Base-by-base conservation (phyloP, 371 early-diverging fungal genomes). In the Syncephalastrum monosporum region DNA sequence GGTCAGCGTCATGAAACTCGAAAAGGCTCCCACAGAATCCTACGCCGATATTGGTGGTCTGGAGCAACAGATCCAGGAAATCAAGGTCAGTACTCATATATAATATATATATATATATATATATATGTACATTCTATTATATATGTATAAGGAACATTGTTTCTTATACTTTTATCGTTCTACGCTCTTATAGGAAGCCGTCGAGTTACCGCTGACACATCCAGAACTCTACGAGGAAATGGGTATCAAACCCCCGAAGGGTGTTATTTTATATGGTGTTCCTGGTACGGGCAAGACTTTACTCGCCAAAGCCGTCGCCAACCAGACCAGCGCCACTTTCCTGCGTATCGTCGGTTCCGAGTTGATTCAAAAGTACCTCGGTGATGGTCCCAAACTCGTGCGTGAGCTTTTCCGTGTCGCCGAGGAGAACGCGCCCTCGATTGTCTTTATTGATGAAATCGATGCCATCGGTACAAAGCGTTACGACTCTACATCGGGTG, bases 371-470 rank as follows among this genome's bases (percentile, higher is more conserved):
- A 99, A 99, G 84, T 99, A 99, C 71, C 86, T 99, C 29, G 99
- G 99, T 64, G 99, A 99, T 65, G 99, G 99, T 6, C 99, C 99
- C 33, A 99, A 99, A 71, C 87, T 99, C 47, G 99, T 99, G 7
- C 91, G 99, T 56, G 99, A 99, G 77, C 76, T 99, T 12, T 99
- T 99, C 87, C 83, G 97, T 53, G 95, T 99, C 2, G 99, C 99
- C 8, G 97, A 99, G 68, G 95, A 97, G 67, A 91, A 99, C 70
- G 97, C 99, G 15, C 99, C 99, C 7, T 91, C 97, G 12, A 99
- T 99, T 77, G 98, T 99, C 23, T 99, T 99, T 75, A 99, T 99
- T 74, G 99, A 99, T 77, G 99, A 99, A 84, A 99, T 99, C 61
- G 99, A 99, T 79, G 99, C 99, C 23, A 86, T 99, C 41, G 99